Base-by-base conservation (phyloP, 805 yeast species). In the Metschnikowia koreensis region DNA sequence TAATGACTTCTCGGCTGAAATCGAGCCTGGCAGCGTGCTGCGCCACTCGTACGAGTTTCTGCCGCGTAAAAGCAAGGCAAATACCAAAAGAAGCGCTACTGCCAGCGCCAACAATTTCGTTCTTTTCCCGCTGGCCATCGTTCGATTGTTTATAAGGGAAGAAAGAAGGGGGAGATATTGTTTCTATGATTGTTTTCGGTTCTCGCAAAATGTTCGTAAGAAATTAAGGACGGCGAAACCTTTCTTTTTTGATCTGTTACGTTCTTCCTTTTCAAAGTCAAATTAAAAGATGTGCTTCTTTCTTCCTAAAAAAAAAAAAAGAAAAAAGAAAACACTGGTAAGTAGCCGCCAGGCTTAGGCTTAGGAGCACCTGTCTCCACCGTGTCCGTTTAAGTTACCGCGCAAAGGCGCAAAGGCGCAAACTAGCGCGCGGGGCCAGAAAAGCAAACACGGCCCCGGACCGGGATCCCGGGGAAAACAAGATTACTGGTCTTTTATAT, bases 1-100 rank as follows among this genome's bases (percentile, higher is more conserved):
- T 44, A 74, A 52, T 16, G 56, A 59, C 46, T 65, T 70, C 31
- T 47, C 61, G 9, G 49, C 45, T 29, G 46, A 29, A 10, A 43
- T 37, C 17, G 38, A 26, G 17, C 38, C 41, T 17, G 26, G 34
- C 44, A 71, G 71, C 8, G 71, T 70, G 33, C 60, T 70, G 49
- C 68, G 73, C 26, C 59, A 44, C 49, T 64, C 62, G 47, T 60
- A 75, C 52, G 71, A 66, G 56, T 67, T 66, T n/a, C 57, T 53
- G 36, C 70, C 60, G 47, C 66, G 68, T 26, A 70, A 58, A 38
- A 74, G 54, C 22, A 54, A 59, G 46, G 63, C 68, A 34, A 48
- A 48, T 16, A 46, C 50, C 29, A 46, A 33, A 17, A 47, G 27
- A 10, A 51, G 27, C 37, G 50, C 44, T 22, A 48, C 22, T 29